Conservation (phyloP, 768 basidiomycete species). For the Boletellus sp. region DNA sequence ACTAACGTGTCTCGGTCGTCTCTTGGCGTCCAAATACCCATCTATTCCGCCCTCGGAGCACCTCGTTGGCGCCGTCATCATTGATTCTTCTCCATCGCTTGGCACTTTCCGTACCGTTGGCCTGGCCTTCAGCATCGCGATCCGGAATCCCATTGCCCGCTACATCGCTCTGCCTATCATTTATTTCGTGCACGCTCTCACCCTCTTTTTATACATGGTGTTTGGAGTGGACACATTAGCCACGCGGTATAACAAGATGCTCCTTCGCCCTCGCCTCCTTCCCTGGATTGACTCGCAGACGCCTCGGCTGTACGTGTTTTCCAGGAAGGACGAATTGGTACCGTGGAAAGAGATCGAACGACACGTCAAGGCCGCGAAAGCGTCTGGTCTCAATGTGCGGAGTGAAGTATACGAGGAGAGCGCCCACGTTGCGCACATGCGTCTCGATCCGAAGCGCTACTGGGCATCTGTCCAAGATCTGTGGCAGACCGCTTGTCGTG, state of each 20-base stretch:
- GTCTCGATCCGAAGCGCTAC: slow-evolving; percentile 27
- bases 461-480: slow-evolving; percentile 22
- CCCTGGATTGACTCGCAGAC: slow-evolving; percentile 31
- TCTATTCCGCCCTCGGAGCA: slow-evolving; percentile 1
- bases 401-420: slow-evolving; percentile 33
- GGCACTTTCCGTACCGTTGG: slow-evolving; percentile 16
- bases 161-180: slow-evolving; percentile 11
- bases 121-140: slow-evolving; percentile 19
- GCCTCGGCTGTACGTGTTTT: slow-evolving; percentile 37
- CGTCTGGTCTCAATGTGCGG: slow-evolving; percentile 22
- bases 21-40: slow-evolving; percentile 20
- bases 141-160: slow-evolving; percentile 20
- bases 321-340: slow-evolving; percentile 29
- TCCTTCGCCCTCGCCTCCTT: slow-evolving; percentile 24
- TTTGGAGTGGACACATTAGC: slow-evolving; percentile 18
- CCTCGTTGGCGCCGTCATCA: slow-evolving; percentile 14
- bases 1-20: slow-evolving; percentile 13
- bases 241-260: slow-evolving; percentile 5
- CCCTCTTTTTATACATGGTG: slow-evolving; percentile 3
- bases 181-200: slow-evolving; percentile 11
- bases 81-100: slow-evolving; percentile 21
- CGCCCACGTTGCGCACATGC: slow-evolving; percentile 34
- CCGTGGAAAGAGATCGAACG: slow-evolving; percentile 25
- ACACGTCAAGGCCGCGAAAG: slow-evolving; percentile 25
- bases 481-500: slow-evolving; percentile 17